These are phyloP conservation scores for Lignosus rhinocerotis DNA, from an alignment of 1,284 basidiomycete genomes.

Conservation along the genomic window DNA sequence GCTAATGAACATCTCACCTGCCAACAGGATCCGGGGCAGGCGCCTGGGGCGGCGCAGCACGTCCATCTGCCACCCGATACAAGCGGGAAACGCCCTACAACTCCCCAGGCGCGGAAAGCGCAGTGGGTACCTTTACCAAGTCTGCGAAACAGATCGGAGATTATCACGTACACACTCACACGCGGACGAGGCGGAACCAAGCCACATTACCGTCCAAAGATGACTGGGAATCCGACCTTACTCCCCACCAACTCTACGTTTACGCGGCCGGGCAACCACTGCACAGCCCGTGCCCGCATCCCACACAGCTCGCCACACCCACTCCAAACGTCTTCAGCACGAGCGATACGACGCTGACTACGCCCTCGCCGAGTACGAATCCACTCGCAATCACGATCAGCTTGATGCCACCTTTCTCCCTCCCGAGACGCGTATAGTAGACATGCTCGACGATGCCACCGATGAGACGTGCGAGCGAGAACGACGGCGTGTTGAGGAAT, in stretches of 20 bases:
- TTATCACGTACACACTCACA: neutral
- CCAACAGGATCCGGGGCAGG: too few relatives aligned
- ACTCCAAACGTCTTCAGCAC: slow-evolving; percentile 75
- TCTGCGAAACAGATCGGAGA: neutral
- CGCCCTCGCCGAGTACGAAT: slow-evolving; percentile 93
- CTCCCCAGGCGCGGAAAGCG: neutral
- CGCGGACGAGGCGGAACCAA: neutral
- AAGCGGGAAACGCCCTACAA: neutral
- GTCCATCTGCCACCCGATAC: too few relatives aligned
- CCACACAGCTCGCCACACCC: slow-evolving; percentile 81
- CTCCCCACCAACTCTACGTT: neutral
- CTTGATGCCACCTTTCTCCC: slow-evolving; percentile 57
- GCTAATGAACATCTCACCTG: too few relatives aligned
- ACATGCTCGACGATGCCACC: slow-evolving; percentile 83
- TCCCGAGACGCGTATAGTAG: slow-evolving; percentile 55
- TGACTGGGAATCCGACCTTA: neutral
- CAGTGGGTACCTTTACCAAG: neutral
- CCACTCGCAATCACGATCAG: slow-evolving; percentile 91
- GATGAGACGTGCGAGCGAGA: slow-evolving; percentile 88
- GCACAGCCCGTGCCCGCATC: slow-evolving; percentile 76
- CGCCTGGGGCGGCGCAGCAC: too few relatives aligned
- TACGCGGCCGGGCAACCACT: slow-evolving; percentile 55
- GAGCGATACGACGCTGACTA: slow-evolving; percentile 83
- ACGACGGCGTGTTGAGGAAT: slow-evolving; percentile 94
- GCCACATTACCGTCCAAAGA: slow-evolving; percentile 1